These are phyloP conservation scores for Oryza glumipatula DNA, from an alignment of 176 grass and related monocot genomes.

Conservation along the genomic window DNA sequence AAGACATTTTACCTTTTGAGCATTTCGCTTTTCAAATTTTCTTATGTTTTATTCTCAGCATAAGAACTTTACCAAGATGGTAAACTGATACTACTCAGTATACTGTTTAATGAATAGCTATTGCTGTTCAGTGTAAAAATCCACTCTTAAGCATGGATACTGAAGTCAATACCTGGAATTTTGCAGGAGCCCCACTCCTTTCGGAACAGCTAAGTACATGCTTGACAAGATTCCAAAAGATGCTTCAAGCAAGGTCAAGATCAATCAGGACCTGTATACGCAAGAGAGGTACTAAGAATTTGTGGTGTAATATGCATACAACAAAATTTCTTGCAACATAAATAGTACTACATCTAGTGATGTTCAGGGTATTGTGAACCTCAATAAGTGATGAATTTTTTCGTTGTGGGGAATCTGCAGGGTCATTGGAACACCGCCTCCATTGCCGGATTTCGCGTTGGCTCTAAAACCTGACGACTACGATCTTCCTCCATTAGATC, in stretches of 20 bases:
- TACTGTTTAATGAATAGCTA: conserved; percentile 8
- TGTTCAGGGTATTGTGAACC: conserved; percentile 12
- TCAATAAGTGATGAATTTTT: conserved; percentile 22
- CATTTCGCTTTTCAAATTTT: not conserved
- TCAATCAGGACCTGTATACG: conserved; percentile 90
- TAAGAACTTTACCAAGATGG: not conserved
- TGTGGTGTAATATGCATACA: not conserved
- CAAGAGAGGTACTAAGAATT: conserved; percentile 78
- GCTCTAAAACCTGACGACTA: conserved; percentile 91
- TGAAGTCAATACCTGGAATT: conserved; percentile 40
- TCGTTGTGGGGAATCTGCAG: conserved; percentile 47
- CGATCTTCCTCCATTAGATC: conserved; percentile 74
- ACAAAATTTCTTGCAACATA: conserved; percentile 12
- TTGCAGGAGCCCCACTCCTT: conserved; percentile 77
- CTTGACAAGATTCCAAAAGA: conserved; percentile 95
- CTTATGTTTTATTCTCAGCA: not conserved
- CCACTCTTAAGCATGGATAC: conserved; percentile 10
- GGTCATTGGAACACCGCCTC: conserved; percentile 70
- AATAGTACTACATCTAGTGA: not conserved
- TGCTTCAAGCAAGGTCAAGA: conserved; percentile 83
- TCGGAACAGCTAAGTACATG: conserved; percentile 87
- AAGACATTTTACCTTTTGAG: not conserved
- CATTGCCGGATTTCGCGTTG: conserved; percentile 86
- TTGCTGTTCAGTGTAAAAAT: not conserved
- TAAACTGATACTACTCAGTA: not conserved